Base-by-base conservation (phyloP, 1,284 basidiomycete genomes). In the Tylopilus orsonianus region DNA sequence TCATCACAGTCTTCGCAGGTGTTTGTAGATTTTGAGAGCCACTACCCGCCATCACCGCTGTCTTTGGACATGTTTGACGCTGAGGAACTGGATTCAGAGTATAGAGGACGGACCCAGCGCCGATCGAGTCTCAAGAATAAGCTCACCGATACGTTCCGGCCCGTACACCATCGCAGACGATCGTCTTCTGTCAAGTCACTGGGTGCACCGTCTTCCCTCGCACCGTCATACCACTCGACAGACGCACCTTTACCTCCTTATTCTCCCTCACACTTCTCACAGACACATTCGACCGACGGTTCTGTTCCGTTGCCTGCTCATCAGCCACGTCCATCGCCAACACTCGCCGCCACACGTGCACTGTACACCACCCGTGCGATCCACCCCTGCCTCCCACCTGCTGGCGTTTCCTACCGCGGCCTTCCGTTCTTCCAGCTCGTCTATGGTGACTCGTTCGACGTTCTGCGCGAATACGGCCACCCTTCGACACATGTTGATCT, bases 401-500 rank as follows among this genome's bases (percentile, higher is more conserved):
- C 66, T 0, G 75, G 77, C 7, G 79, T 84, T 4, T 73, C 78
- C n/a, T 90, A 89, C 57, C 81, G 80, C 56, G 78, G 76, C 27
- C 78, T 84, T 58, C 86, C 86, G 9, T 90, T 91, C 72, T 85
- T 89, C 62, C 76, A 72, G 13, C 72, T 91, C 14, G 63, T 67
- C 22, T 73, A 79, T 23, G 82, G 78, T 3, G 81, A 85, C 27
- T 61, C 80, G 32, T 82, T 81, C 48, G 79, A 84, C 38, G 80
- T 91, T 8, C 65, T 90, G 44, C 75, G 80, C 55, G 88, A 90
- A 64, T 81, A 80, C 0, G 87, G 88, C 1, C 88, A 90, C 61
- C 88, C 87, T 13, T 80, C 79, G 39, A 72, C 76, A 23, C 85
- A 87, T 57, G 73, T 75, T 3, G 79, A 85, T 54, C 67, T 90